Percentiles rank a stretch among this genome's conserved stretches.
Evolutionary conservation across 768 basidiomycete genomes (phyloP).

Genomic region (Podaxis sp.): DNA sequence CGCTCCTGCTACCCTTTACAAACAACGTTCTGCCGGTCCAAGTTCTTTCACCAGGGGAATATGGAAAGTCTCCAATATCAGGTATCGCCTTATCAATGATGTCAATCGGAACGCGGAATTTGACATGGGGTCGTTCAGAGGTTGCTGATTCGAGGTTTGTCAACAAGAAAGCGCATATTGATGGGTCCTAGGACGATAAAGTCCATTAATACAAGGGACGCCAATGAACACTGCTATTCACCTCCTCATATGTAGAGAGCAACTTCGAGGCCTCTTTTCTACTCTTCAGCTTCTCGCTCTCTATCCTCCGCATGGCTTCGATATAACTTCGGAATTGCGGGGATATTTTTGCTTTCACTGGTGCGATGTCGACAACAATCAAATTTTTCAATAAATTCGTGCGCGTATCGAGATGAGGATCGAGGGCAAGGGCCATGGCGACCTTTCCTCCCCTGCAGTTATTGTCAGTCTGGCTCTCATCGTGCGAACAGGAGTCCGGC

Average conservation of each 20-base stretch:
- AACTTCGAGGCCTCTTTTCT: slow-evolving; percentile 72
- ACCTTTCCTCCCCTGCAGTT: slow-evolving; percentile 80
- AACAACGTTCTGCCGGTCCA: slow-evolving; percentile 68
- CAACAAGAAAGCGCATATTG: slow-evolving; percentile 76
- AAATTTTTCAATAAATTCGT: slow-evolving; percentile 44
- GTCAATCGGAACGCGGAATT: slow-evolving; percentile 72
- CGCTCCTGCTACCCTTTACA: slow-evolving; percentile 74
- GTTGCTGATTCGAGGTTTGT: slow-evolving; percentile 62
- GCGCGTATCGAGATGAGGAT: slow-evolving; percentile 31
- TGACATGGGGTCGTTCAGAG: slow-evolving; percentile 21
- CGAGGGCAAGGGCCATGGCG: slow-evolving; percentile 67
- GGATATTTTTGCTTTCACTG: slow-evolving; percentile 54
- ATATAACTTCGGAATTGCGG: slow-evolving; percentile 26
- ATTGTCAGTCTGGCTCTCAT: slow-evolving; percentile 5
- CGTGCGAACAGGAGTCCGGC: slow-evolving; percentile 20
- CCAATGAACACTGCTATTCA: slow-evolving; percentile 24
- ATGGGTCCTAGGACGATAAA: slow-evolving; percentile 50
- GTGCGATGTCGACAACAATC: slow-evolving; percentile 81
- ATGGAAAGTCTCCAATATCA: slow-evolving; percentile 77
- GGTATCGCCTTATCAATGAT: slow-evolving; percentile 55
- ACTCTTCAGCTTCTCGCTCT: slow-evolving; percentile 47
- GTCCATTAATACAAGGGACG: not conserved
- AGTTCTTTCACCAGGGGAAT: slow-evolving; percentile 45
- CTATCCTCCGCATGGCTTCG: slow-evolving; percentile 61
- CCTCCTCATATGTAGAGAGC: slow-evolving; percentile 59